These are phyloP conservation scores for Alternaria alternata DNA, from an alignment of 2,329 filamentous ascomycete species.

Conservation along the genomic window DNA sequence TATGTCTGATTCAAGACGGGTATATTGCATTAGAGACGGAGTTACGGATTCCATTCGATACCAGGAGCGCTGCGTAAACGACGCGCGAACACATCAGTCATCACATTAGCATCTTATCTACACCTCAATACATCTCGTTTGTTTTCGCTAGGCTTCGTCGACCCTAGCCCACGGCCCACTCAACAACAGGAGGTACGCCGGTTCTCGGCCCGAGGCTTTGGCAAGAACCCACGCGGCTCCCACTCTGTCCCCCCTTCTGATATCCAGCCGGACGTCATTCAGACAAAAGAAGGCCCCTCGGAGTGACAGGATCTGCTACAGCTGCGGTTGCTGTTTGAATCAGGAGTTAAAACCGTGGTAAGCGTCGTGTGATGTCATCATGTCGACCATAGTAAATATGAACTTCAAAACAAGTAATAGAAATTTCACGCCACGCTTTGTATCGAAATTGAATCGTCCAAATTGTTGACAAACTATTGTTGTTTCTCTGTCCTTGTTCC, in stretches of 20 bases:
- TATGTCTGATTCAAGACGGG: slow-evolving; percentile 13
- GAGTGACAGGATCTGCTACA: background rate
- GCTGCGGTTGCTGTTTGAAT: slow-evolving; percentile 6
- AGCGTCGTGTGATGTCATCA: slow-evolving; percentile 26
- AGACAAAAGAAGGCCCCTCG: slow-evolving; percentile 16
- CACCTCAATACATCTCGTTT: background rate
- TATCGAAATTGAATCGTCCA: background rate
- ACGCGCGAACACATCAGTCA: background rate
- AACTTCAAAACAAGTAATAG: background rate
- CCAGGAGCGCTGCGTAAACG: slow-evolving; percentile 9
- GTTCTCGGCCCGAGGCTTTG: slow-evolving; percentile 9
- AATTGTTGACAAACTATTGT: background rate
- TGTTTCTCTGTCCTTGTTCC: background rate
- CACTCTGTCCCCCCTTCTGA: slow-evolving; percentile 7
- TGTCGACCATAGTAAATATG: slow-evolving; percentile 11
- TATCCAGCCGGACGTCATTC: slow-evolving; percentile 15
- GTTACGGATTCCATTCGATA: slow-evolving; percentile 14
- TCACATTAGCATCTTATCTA: slow-evolving; percentile 9
- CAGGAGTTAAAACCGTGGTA: slow-evolving; percentile 2
- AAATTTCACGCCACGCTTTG: background rate
- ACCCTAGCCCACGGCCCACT: slow-evolving; percentile 6
- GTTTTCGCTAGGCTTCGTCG: background rate
- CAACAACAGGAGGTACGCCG: background rate
- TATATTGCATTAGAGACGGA: slow-evolving; percentile 20
- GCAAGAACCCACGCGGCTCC: slow-evolving; percentile 1